These are phyloP conservation scores for Aspergillus egyptiacus DNA, from an alignment of 495 filamentous ascomycete species.

Conservation along the genomic window DNA sequence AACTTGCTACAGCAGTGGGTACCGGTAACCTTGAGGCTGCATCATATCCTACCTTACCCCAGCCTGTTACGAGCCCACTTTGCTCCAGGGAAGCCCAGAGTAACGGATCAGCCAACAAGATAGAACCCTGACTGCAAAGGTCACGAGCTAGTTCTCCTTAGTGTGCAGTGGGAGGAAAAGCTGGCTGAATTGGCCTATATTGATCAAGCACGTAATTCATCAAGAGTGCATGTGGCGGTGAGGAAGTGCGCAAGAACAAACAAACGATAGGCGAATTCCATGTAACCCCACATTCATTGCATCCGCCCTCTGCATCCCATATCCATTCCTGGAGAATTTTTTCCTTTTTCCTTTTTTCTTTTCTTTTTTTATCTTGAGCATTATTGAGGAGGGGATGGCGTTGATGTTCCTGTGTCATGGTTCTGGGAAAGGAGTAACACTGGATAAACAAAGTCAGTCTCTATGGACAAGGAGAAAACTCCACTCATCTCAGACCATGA, in stretches of 20 bases:
- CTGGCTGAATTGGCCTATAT: constrained; percentile 22
- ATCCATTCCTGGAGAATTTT: constrained; percentile 2
- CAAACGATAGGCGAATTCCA: constrained; percentile 31
- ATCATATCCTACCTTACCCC: background rate
- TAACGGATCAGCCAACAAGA: background rate
- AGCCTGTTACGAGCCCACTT: constrained; percentile 13
- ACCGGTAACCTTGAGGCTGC: constrained; percentile 6
- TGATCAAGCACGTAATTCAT: constrained; percentile 16
- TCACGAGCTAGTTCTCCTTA: constrained; percentile 1
- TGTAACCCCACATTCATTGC: constrained; percentile 32
- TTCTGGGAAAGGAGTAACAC: background rate
- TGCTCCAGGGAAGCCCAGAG: constrained; percentile 13
- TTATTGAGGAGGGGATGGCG: background rate
- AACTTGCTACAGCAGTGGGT: background rate
- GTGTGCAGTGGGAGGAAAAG: constrained; percentile 22
- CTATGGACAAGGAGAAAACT: background rate
- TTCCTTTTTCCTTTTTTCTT: too few species aligned
- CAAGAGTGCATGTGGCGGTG: constrained; percentile 39
- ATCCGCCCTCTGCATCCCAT: constrained; percentile 15
- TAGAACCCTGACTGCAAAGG: constrained; percentile 1
- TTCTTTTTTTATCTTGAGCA: too few species aligned
- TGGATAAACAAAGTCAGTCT: background rate
- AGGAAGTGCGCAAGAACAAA: constrained; percentile 25
- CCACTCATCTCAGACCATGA: background rate
- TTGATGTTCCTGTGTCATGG: constrained; percentile 8